A percentile compares a stretch with the other conserved stretches of the same genome.
Conservation (phyloP, 2,329 filamentous ascomycete genomes). For the Rugonectria rugulosa region DNA sequence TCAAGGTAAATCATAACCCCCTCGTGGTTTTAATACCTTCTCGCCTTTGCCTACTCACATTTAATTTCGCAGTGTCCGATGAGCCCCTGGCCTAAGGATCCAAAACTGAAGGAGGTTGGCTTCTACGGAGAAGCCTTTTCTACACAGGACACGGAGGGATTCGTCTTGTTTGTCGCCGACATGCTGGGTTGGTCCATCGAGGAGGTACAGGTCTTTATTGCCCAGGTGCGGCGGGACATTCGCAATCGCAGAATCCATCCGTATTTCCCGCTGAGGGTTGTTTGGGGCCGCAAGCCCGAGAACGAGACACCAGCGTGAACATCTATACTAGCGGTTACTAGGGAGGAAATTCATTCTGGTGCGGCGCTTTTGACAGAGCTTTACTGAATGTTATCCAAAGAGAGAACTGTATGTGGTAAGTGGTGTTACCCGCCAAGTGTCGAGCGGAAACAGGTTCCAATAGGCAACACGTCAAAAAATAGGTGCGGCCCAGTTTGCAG, state of each 20-base stretch:
- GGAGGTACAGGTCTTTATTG: slow-evolving; percentile 43
- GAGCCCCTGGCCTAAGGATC: slow-evolving; percentile 31
- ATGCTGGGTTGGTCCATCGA: slow-evolving; percentile 42
- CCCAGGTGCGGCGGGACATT: slow-evolving; percentile 41
- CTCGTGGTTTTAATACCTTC: not conserved
- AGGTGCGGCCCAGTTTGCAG: too few species aligned
- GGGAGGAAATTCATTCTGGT: too few species aligned
- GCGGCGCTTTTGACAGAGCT: too few species aligned
- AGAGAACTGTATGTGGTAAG: too few species aligned
- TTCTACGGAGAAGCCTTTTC: slow-evolving; percentile 31
- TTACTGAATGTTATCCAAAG: too few species aligned
- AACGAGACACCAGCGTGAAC: too few species aligned
- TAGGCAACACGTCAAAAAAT: too few species aligned
- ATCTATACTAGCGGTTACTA: too few species aligned
- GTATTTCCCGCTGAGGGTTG: slow-evolving; percentile 35
- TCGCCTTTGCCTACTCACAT: too few species aligned
- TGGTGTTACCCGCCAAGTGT: too few species aligned
- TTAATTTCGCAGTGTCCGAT: slow-evolving; percentile 24
- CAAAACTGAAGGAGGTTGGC: slow-evolving; percentile 29
- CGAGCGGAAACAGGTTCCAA: too few species aligned
- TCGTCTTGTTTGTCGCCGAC: slow-evolving; percentile 8
- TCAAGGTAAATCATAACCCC: slow-evolving; percentile 20
- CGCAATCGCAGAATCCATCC: slow-evolving; percentile 33
- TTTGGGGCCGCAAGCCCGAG: slow-evolving; percentile 40
- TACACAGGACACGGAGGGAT: slow-evolving; percentile 19